Evolutionary conservation across 2,329 filamentous ascomycete genomes (phyloP), one percentile per base, ranked within the genome.

Genomic region (Exserohilum rostratum): DNA sequence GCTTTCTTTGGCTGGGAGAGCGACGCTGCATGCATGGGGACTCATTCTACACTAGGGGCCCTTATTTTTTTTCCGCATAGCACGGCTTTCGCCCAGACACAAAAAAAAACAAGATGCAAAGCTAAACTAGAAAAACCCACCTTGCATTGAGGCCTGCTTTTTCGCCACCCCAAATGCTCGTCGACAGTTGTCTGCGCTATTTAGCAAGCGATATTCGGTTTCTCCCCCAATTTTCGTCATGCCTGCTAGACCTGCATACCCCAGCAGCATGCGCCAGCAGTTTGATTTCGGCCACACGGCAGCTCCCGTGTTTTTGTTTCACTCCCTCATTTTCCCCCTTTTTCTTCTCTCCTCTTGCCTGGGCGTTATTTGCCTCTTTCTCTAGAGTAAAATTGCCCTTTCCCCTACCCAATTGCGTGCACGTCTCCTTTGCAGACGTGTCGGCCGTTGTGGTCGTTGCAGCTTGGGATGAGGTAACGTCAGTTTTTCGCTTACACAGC

Each of bases 401-500:
- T n/a, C n/a, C n/a, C n/a, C n/a, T n/a, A n/a, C n/a, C n/a, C n/a
- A n/a, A n/a, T n/a, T n/a, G n/a, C n/a, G n/a, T n/a, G n/a, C 22
- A 25, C 22, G 22, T 25, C 4, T 25, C 22, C 7, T 25, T 25
- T 25, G 22, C 22, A 25, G 22, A 25, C 22, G 22, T 25, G n/a
- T 7, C 4, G 22, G 4, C 43, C 18, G 33, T 45, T 37, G 53
- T 56, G 39, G 52, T 46, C 53, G 7, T 25, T 4, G 22, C 7
- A 25, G 22, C n/a, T n/a, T n/a, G n/a, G n/a, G n/a, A n/a, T n/a
- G n/a, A n/a, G n/a, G n/a, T n/a, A n/a, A n/a, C n/a, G n/a, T n/a
- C n/a, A 18, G n/a, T 9, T 9, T 18, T 17, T 38, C 35, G 35
- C 35, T 62, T 62, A 58, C 43, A 39, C 42, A 54, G 10, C 34